Percentiles rank a stretch among this genome's conserved stretches.
Evolutionary conservation across 345 rosid genomes (phyloP).

Genomic region (Moricandia moricandioides): DNA sequence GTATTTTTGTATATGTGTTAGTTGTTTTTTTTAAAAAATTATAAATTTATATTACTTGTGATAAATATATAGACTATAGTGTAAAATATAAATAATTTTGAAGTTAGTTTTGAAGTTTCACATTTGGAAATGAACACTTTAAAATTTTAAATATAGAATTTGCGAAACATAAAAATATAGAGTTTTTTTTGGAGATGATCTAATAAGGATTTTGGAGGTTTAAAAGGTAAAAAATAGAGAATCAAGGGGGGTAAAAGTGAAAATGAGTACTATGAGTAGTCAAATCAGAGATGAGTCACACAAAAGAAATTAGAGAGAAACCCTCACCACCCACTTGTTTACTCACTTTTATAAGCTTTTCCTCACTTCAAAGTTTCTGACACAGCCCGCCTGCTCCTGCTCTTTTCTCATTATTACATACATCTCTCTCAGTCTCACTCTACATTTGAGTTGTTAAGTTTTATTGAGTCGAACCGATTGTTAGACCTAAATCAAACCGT

Average conservation of each 20-base stretch:
- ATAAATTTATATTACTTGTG: too few relatives aligned
- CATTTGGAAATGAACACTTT: too few relatives aligned
- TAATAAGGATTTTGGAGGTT: not conserved
- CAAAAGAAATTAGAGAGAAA: slow-evolving; percentile 1
- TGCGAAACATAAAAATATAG: too few relatives aligned
- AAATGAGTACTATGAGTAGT: slow-evolving; percentile 32
- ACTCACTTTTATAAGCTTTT: slow-evolving; percentile 27
- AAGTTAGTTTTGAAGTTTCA: too few relatives aligned
- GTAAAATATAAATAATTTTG: too few relatives aligned
- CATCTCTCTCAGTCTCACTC: not conserved
- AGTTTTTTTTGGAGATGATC: too few relatives aligned
- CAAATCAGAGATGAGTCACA: slow-evolving; percentile 28
- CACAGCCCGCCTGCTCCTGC: slow-evolving; percentile 35
- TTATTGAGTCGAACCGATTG: not conserved
- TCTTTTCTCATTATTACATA: slow-evolving; percentile 26
- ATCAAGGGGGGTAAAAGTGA: slow-evolving; percentile 18
- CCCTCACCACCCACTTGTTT: slow-evolving; percentile 40
- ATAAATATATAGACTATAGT: too few relatives aligned
- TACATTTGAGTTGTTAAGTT: not conserved
- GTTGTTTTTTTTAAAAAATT: too few relatives aligned
- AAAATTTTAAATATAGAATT: too few relatives aligned
- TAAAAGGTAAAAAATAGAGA: not conserved
- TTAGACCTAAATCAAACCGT: not conserved
- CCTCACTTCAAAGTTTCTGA: slow-evolving; percentile 25
- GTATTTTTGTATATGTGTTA: too few relatives aligned